A percentile compares a stretch with the other conserved stretches of the same genome.
Conservation (phyloP, 2,329 filamentous ascomycete genomes). For the Zasmidium cellare region DNA sequence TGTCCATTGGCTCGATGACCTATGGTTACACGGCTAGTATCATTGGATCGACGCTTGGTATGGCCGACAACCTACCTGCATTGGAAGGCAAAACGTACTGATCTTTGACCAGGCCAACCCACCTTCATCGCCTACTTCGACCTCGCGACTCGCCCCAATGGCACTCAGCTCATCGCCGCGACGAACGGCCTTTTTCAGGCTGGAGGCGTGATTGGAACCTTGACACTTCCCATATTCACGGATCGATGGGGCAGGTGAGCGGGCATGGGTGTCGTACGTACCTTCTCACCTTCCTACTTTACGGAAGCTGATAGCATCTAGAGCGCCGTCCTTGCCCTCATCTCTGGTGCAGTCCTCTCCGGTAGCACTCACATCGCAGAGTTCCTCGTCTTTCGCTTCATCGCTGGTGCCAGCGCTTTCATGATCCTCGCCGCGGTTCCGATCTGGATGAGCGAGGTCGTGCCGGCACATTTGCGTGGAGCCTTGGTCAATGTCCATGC, state of each 20-base stretch:
- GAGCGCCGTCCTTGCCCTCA: slow-evolving; percentile 26
- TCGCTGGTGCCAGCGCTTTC: slow-evolving; percentile 34
- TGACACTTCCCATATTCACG: slow-evolving; percentile 18
- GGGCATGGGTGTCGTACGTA: slow-evolving; percentile 18
- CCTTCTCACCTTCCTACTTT: not conserved
- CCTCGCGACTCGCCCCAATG: slow-evolving; percentile 23
- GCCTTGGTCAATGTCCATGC: slow-evolving; percentile 38
- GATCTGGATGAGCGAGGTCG: slow-evolving; percentile 38
- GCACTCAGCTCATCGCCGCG: slow-evolving; percentile 18
- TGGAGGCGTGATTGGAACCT: slow-evolving; percentile 21
- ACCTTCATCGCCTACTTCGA: slow-evolving; percentile 24
- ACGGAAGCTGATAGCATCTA: no score
- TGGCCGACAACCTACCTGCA: not conserved
- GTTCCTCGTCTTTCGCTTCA: slow-evolving; percentile 36
- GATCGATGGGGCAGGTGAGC: slow-evolving; percentile 22
- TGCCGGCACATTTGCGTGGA: slow-evolving; percentile 34
- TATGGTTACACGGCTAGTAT: slow-evolving; percentile 22
- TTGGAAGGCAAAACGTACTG: not conserved
- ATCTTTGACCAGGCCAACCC: slow-evolving; percentile 14
- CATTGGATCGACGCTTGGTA: slow-evolving; percentile 19
- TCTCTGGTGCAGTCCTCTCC: slow-evolving; percentile 31
- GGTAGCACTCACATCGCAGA: slow-evolving; percentile 25
- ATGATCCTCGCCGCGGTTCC: slow-evolving; percentile 36
- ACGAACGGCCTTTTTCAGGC: slow-evolving; percentile 27
- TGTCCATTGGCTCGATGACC: slow-evolving; percentile 16